phyloP scores from a whole-genome alignment of 495 filamentous ascomycete genomes.

The Penicillium coffeae region DNA sequence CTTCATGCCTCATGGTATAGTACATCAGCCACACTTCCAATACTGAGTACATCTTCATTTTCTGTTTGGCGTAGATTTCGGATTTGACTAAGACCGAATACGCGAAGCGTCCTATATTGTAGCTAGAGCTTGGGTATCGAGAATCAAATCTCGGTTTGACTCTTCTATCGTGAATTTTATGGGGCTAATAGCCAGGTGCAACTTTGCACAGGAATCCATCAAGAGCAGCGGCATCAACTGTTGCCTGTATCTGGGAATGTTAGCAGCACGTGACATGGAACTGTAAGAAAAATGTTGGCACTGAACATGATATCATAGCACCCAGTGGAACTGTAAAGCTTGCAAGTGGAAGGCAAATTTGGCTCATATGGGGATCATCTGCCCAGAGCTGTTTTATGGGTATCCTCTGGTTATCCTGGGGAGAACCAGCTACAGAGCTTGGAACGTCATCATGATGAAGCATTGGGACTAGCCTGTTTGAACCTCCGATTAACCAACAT shows the following conservation, averaged over 20 bases:
- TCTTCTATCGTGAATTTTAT: no score
- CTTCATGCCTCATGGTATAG: constrained; percentile 21
- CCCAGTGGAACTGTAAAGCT: neutral
- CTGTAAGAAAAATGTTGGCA: neutral
- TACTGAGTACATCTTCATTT: constrained; percentile 3
- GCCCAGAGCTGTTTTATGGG: neutral
- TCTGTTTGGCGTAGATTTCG: neutral
- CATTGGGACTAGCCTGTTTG: neutral
- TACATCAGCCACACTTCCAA: constrained; percentile 24
- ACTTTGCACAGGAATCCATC: no score
- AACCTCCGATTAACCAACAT: neutral
- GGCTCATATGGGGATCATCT: neutral
- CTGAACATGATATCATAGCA: neutral
- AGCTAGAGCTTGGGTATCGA: neutral
- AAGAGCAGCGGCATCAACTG: no score
- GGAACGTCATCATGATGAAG: constrained; percentile 2
- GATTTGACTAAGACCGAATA: no score
- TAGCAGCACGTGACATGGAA: neutral
- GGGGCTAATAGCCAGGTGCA: no score
- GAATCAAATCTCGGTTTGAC: no score
- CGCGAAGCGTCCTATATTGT: neutral
- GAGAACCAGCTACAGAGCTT: neutral
- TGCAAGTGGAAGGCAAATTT: neutral
- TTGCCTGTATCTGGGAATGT: no score
- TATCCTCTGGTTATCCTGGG: no score